Evolutionary conservation across 1,284 basidiomycete species (phyloP), one percentile per base, ranked within the genome.

Genomic region (Ceratobasidium papillatum): DNA sequence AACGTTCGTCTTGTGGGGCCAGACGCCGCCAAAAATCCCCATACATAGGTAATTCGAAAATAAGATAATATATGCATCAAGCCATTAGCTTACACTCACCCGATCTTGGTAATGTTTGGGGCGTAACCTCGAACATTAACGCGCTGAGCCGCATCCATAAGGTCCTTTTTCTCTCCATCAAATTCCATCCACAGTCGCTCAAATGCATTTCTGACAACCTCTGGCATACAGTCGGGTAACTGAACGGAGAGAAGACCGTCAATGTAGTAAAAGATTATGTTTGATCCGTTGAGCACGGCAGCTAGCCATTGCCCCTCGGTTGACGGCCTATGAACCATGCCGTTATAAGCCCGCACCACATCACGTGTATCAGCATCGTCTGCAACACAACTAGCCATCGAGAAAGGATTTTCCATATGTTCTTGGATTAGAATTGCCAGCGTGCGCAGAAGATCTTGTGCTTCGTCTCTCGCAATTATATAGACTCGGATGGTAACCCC

Each of bases 401-500:
- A 17, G 3, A 12, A 9, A 41, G 43, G 14, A 8, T 52, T 7
- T 19, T 12, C 1, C 52, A 47, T 30, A 9, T 58, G n/a, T 1
- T 41, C 3, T 3, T 69, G 7, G 19, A 43, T 19, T 25, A 38
- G 25, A 27, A 52, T 34, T 7, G 27, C 32, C 3, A 69, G 38
- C 41, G 43, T 22, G 11, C 66, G 66, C 36, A 69, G 25, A 22
- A 41, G 27, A 2, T 14, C 51, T 1, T 52, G 66, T 45, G 58
- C 66, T 17, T 27, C 34, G 12, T 56, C 25, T 43, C 36, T 47
- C 9, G 52, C 49, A 12, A 11, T 41, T 17, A 59, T 3, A n/a
- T 69, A 69, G 25, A n/a, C 36, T n/a, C 52, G 66, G 22, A 58
- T 25, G 4, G 56, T 41, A 5, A 69, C 17, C 2, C 59, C 66